Percentiles rank a stretch among this genome's conserved stretches.
These are phyloP conservation scores for Globisporangium nagaii DNA, from an alignment of 352 stramenopile species.

Conservation along the genomic window DNA sequence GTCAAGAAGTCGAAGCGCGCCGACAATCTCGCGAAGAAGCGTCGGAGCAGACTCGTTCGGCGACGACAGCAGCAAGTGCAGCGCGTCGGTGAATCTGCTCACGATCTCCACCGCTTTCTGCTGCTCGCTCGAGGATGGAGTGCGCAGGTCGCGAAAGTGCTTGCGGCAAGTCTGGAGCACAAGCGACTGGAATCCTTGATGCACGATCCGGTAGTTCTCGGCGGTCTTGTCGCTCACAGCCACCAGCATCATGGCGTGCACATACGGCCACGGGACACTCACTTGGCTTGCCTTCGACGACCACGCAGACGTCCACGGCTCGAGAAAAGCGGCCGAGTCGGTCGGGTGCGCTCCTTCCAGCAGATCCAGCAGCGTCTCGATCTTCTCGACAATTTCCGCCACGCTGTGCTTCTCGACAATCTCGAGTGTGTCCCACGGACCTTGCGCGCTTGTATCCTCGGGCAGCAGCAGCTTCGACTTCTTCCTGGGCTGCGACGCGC, in stretches of 20 bases:
- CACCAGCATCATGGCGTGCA: slow-evolving; percentile 22
- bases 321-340: slow-evolving; percentile 27
- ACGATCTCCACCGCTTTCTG: not conserved
- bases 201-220: slow-evolving; percentile 8
- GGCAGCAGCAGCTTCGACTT: not conserved
- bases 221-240: not conserved
- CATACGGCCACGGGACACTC: slow-evolving; percentile 37
- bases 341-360: slow-evolving; percentile 3
- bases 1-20: not conserved
- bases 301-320: slow-evolving; percentile 43
- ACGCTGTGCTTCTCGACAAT: slow-evolving; percentile 18
- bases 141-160: not conserved
- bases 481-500: not conserved
- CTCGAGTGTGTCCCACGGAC: slow-evolving; percentile 5
- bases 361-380: slow-evolving; percentile 12
- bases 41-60: slow-evolving; percentile 1
- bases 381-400: slow-evolving; percentile 15
- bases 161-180: not conserved
- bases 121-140: not conserved
- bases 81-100: not conserved
- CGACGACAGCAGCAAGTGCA: slow-evolving; percentile 6
- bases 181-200: slow-evolving; percentile 14
- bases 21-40: slow-evolving; percentile 4
- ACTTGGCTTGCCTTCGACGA: slow-evolving; percentile 13
- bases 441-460: not conserved